Conservation (phyloP, 2,329 filamentous ascomycete genomes). For the Penicillium sp. region DNA sequence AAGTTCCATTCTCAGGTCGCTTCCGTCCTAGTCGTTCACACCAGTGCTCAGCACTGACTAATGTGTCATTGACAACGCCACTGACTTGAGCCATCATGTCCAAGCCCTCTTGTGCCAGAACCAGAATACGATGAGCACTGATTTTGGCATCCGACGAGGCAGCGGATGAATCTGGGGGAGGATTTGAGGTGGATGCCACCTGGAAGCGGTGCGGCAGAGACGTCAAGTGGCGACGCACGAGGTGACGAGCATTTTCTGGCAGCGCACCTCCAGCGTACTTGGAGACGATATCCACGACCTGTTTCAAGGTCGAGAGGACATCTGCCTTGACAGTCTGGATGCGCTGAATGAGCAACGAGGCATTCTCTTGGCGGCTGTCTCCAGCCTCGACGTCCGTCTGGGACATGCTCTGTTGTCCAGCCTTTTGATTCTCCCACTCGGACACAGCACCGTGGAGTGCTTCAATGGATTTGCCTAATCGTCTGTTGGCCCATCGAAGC, state of each 20-base stretch:
- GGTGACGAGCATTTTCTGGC: constrained; percentile 79
- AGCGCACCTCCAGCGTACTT: constrained; percentile 89
- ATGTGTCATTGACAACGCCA: constrained; percentile 82
- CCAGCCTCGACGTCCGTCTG: constrained; percentile 21
- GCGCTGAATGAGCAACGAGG: constrained; percentile 43
- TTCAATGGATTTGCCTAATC: constrained; percentile 73
- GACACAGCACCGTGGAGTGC: constrained; percentile 75
- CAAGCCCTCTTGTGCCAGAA: constrained; percentile 84
- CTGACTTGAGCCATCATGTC: constrained; percentile 95
- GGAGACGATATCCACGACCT: constrained; percentile 80
- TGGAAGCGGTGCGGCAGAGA: constrained; percentile 82
- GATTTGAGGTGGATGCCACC: constrained; percentile 61
- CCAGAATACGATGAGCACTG: constrained; percentile 73
- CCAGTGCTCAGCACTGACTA: constrained; percentile 90
- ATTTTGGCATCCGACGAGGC: constrained; percentile 50
- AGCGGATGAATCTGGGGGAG: constrained; percentile 33
- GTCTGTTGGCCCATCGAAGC: constrained; percentile 78
- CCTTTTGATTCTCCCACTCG: constrained; percentile 67
- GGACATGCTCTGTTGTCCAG: constrained; percentile 30
- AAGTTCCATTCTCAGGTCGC: constrained; percentile 30
- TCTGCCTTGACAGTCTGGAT: constrained; percentile 70
- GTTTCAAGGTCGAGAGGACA: constrained; percentile 75
- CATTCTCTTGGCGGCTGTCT: constrained; percentile 20
- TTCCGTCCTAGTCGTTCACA: constrained; percentile 71
- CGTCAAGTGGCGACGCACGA: constrained; percentile 82